Base-by-base conservation (phyloP, 2,329 filamentous ascomycete genomes). In the Myriosclerotinia scirpicola region DNA sequence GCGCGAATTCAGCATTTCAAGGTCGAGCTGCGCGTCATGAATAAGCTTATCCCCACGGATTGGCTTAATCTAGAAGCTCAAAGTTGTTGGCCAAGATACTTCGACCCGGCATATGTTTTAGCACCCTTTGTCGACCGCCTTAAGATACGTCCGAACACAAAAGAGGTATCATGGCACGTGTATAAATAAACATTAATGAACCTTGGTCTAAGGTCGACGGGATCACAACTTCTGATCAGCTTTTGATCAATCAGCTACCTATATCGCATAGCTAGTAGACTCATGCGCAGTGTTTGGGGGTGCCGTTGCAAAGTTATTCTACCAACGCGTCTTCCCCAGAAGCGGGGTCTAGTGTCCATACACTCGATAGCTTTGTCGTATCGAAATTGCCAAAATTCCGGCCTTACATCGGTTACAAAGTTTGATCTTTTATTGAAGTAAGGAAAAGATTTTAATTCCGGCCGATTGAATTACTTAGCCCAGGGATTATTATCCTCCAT, bases 121-220 rank as follows among this genome's bases (percentile, higher is more conserved):
- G 20, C 34, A 17, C 22, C 54, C 20, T n/a, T 60, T 50, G 44
- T 20, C 14, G 44, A 34, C 44, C 20, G 42, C 38, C 36, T 50
- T 22, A 12, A 61, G 58, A 38, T 61, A 36, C 44, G 12, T 50
- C 58, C 44, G 44, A 61, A 61, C 58, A 61, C 44, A 61, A 26
- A 26, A 50, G 46, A 52, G 44, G 44, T 60, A 61, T 44, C 30
- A 61, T 50, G 58, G 44, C 58, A 61, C 34, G 58, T 50, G 58
- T 44, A 61, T 20, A n/a, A n/a, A 50, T 60, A 22, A 38, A 50
- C 44, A 44, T 48, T 50, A 14, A 36, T 38, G 44, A 38, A 34
- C 30, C 30, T 34, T 34, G 5, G 30, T 34, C 30, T 60, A 38
- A n/a, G 22, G 26, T 26, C 14, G n/a, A 36, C 22, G 15, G 26